These are phyloP conservation scores for Sporobolomyces roseus DNA, from an alignment of 768 basidiomycete species.

Conservation along the genomic window DNA sequence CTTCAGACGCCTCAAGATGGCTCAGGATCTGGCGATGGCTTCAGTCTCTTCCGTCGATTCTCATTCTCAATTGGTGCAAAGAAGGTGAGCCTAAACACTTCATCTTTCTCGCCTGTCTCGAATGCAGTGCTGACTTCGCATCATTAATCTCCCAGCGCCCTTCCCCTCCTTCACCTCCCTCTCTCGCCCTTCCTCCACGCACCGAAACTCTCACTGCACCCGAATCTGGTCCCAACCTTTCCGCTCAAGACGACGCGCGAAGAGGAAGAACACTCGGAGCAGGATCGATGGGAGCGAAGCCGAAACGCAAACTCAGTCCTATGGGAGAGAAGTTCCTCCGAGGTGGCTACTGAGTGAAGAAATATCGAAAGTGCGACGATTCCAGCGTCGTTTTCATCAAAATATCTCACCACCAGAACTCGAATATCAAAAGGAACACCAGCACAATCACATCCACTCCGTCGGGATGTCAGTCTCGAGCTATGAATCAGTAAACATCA, in stretches of 20 bases:
- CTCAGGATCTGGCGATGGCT: background rate
- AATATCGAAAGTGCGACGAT: too few species aligned
- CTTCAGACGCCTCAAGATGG: slow-evolving; percentile 22
- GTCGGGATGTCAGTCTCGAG: too few species aligned
- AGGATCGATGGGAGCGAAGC: background rate
- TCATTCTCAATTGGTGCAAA: slow-evolving; percentile 24
- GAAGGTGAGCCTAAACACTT: slow-evolving; percentile 19
- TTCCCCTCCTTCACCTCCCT: slow-evolving; percentile 9
- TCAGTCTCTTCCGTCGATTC: slow-evolving; percentile 30
- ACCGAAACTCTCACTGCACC: background rate
- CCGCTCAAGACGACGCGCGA: background rate
- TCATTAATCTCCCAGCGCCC: slow-evolving; percentile 2
- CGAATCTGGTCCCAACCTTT: background rate
- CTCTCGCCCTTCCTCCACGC: slow-evolving; percentile 11
- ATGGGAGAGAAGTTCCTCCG: slow-evolving; percentile 36
- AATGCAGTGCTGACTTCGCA: background rate
- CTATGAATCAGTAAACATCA: too few species aligned
- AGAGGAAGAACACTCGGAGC: background rate
- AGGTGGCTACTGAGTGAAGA: slow-evolving; percentile 26
- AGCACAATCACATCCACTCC: too few species aligned
- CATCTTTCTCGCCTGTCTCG: background rate
- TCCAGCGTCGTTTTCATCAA: too few species aligned
- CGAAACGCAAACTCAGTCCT: slow-evolving; percentile 29
- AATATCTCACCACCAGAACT: too few species aligned
- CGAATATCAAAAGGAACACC: too few species aligned